These are phyloP conservation scores for Epichloe gansuensis DNA, from an alignment of 2,329 filamentous ascomycete species.

Conservation along the genomic window DNA sequence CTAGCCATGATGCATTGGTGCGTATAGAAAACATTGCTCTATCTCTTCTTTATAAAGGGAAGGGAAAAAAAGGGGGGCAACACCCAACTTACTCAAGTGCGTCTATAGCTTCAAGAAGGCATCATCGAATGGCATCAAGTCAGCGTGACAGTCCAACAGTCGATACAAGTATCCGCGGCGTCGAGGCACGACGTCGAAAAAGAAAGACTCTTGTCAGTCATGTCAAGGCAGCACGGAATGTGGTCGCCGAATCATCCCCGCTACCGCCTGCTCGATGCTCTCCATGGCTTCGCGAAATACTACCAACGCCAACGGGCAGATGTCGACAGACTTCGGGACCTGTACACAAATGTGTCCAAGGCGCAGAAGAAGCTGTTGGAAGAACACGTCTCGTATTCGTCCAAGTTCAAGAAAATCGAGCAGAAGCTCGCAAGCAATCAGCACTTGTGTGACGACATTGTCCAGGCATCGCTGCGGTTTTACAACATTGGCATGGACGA, in stretches of 20 bases:
- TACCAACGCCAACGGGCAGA: slow-evolving; percentile 23
- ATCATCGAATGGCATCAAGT: slow-evolving; percentile 16
- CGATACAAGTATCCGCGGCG: slow-evolving; percentile 8
- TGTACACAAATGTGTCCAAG: slow-evolving; percentile 25
- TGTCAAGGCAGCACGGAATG: slow-evolving; percentile 17
- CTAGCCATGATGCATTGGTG: background rate
- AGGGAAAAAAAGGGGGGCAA: no score
- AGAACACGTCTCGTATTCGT: slow-evolving; percentile 42
- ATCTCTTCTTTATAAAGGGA: background rate
- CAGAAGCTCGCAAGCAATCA: slow-evolving; percentile 32
- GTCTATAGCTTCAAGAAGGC: background rate
- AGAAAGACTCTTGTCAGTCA: slow-evolving; percentile 16
- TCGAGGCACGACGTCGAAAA: slow-evolving; percentile 20
- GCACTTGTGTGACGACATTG: slow-evolving; percentile 32
- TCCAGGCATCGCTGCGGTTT: slow-evolving; percentile 30
- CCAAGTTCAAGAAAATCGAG: slow-evolving; percentile 35
- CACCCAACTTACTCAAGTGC: background rate
- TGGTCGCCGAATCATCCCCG: slow-evolving; percentile 26
- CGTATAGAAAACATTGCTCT: background rate
- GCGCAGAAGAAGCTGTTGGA: slow-evolving; percentile 32
- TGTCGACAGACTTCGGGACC: slow-evolving; percentile 20
- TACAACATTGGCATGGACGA: slow-evolving; percentile 33
- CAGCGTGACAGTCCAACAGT: slow-evolving; percentile 15
- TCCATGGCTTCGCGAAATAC: slow-evolving; percentile 26
- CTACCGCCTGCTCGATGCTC: slow-evolving; percentile 27